Base-by-base conservation (phyloP, 2,329 filamentous ascomycete genomes). In the Fusarium sp. region DNA sequence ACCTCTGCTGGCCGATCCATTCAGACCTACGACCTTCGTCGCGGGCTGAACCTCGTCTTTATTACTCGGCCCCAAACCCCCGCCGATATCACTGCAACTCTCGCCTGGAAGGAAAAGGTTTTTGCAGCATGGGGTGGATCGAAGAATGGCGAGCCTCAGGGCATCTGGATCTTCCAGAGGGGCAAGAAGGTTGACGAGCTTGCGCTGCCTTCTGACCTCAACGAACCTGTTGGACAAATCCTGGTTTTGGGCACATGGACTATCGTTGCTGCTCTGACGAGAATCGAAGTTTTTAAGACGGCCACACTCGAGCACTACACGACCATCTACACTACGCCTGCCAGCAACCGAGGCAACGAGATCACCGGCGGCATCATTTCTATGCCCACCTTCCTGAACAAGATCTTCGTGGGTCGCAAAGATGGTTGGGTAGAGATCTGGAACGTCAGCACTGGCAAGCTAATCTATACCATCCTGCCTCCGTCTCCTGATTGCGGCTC, bases 371-470 rank as follows among this genome's bases (percentile, higher is more conserved):
- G 91, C 50, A 87, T 97, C 71, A 92, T 90, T 77, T 97, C 89
- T 74, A 94, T 98, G 91, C 94, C 95, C 2, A 98, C 96, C 0
- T 97, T 94, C 79, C 81, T 99, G 64, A 99, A 99, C 84, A 99
- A 99, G 80, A 88, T 99, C 44, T 94, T 98, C 70, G 92, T 94
- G 4, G 97, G 94, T 11, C 90, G 94, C 73, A 88, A 88, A 67
- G 94, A 99, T 78, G 96, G 96, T 8, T 92, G 90, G 79, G 91
- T 98, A 10, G 96, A 99, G 76, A 97, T 99, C 51, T 99, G 96
- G 95, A 99, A 99, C 76, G 84, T 99, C 64, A 97, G 92, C 77
- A 97, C 93, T 5, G 94, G 88, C 47, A 97, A 97, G 79, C 85
- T 98, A 55, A 89, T 99, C 28, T 97, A 98, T 79, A 97, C 94